A percentile compares a stretch with the other conserved stretches of the same genome.
These are phyloP conservation scores for Rhinocladiella similis DNA, from an alignment of 2,329 filamentous ascomycete genomes.

Conservation along the genomic window DNA sequence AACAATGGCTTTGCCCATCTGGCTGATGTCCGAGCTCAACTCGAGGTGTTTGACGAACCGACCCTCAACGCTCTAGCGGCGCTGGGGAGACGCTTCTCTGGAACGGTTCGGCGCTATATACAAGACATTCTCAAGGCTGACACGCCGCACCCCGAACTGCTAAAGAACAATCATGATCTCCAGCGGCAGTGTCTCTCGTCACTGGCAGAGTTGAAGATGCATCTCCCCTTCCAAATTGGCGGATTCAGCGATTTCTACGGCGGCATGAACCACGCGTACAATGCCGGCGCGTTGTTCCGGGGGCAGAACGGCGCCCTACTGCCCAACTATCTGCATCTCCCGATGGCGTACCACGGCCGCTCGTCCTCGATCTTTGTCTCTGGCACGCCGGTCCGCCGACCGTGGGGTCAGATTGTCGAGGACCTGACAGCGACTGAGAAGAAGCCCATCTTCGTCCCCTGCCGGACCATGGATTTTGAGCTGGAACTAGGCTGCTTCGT, in stretches of 20 bases:
- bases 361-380: slow-evolving; percentile 76
- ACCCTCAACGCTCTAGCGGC: no score
- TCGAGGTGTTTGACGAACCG: no score
- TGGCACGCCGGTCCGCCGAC: slow-evolving; percentile 45
- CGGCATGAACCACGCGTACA: no score
- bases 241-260: no score
- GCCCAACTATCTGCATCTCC: slow-evolving; percentile 3
- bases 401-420: no score
- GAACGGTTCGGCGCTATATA: no score
- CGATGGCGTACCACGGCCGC: slow-evolving; percentile 5
- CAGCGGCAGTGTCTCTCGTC: slow-evolving; percentile 28
- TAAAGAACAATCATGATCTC: no score
- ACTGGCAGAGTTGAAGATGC: slow-evolving; percentile 30
- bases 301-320: slow-evolving; percentile 38
- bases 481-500: slow-evolving; percentile 75
- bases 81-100: no score
- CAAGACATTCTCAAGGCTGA: no score
- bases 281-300: background rate
- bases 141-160: no score
- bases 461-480: slow-evolving; percentile 71
- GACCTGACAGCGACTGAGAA: slow-evolving; percentile 1
- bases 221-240: background rate
- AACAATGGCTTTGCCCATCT: no score
- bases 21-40: no score
- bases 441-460: slow-evolving; percentile 53